phyloP scores from a whole-genome alignment of 2,329 filamentous ascomycete species.

The Celoporthe dispersa region DNA sequence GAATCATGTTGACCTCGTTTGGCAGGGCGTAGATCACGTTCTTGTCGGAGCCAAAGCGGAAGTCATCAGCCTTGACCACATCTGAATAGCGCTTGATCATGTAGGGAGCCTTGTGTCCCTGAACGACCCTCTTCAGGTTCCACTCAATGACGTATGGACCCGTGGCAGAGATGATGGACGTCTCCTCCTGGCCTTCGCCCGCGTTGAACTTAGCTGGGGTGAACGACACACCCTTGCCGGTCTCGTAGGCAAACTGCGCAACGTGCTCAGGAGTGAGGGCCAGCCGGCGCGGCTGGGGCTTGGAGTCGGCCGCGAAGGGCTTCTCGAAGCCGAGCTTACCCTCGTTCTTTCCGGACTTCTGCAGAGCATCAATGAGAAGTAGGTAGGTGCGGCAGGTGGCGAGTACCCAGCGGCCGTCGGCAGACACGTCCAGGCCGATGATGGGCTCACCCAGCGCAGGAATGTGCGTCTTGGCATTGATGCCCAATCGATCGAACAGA shows the following conservation, averaged over 20 bases:
- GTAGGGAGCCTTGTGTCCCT: constrained; percentile 84
- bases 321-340: constrained; percentile 98
- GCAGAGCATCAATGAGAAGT: constrained; percentile 86
- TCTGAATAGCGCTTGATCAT: constrained; percentile 96
- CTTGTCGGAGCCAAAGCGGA: constrained; percentile 96
- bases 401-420: constrained; percentile 93
- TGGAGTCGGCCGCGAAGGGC: constrained; percentile 87
- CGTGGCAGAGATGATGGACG: constrained; percentile 94
- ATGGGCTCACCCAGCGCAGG: constrained; percentile 95
- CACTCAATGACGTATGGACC: constrained; percentile 97
- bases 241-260: constrained; percentile 97
- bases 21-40: constrained; percentile 96
- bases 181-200: constrained; percentile 78
- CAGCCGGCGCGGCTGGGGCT: constrained; percentile 90
- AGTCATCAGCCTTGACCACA: constrained; percentile 97
- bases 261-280: constrained; percentile 89
- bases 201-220: constrained; percentile 95
- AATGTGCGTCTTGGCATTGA: constrained; percentile 97
- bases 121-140: constrained; percentile 88
- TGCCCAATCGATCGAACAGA: constrained; percentile 92
- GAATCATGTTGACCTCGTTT: constrained; percentile 98
- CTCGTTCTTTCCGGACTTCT: constrained; percentile 93
- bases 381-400: constrained; percentile 95
- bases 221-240: constrained; percentile 82
- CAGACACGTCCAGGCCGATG: constrained; percentile 91